These are phyloP conservation scores for Citrus maxima DNA, from an alignment of 345 rosid genomes.

Conservation along the genomic window DNA sequence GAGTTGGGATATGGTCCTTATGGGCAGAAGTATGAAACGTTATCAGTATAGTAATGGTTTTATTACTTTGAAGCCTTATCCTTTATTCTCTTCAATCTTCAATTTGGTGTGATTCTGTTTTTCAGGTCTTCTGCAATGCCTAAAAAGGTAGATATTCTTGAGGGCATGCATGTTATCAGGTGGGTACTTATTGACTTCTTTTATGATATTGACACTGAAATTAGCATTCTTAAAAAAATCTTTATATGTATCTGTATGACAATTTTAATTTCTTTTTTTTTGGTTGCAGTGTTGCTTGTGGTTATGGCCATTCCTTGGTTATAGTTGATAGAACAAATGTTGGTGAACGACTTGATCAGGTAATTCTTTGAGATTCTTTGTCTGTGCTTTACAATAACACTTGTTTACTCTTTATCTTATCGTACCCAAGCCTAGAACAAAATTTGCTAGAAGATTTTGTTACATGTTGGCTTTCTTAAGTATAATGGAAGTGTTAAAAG, in stretches of 20 bases:
- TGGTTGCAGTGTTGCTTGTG: slow-evolving; percentile 79
- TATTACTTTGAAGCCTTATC: neutral
- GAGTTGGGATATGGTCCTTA: slow-evolving; percentile 95
- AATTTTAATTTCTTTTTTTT: neutral
- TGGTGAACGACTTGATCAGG: slow-evolving; percentile 83
- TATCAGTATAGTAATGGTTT: neutral
- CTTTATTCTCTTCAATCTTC: neutral
- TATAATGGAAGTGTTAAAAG: neutral
- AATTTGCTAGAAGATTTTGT: neutral
- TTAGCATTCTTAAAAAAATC: neutral
- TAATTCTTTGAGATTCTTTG: slow-evolving; percentile 16
- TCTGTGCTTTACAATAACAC: neutral
- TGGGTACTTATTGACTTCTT: slow-evolving; percentile 25
- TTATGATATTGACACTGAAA: neutral
- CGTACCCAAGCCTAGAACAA: neutral
- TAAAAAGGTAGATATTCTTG: slow-evolving; percentile 87
- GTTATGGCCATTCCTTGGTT: slow-evolving; percentile 82
- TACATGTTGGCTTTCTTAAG: neutral
- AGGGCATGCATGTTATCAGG: slow-evolving; percentile 91
- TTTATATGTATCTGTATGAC: neutral
- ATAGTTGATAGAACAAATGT: slow-evolving; percentile 70
- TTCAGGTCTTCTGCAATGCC: slow-evolving; percentile 92
- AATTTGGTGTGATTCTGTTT: slow-evolving; percentile 13
- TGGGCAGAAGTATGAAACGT: slow-evolving; percentile 73
- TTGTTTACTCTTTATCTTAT: neutral